A percentile compares a stretch with the other conserved stretches of the same genome.
Conservation (phyloP, 1,139 yeast genomes). For the Saccharomyces hybrid region DNA sequence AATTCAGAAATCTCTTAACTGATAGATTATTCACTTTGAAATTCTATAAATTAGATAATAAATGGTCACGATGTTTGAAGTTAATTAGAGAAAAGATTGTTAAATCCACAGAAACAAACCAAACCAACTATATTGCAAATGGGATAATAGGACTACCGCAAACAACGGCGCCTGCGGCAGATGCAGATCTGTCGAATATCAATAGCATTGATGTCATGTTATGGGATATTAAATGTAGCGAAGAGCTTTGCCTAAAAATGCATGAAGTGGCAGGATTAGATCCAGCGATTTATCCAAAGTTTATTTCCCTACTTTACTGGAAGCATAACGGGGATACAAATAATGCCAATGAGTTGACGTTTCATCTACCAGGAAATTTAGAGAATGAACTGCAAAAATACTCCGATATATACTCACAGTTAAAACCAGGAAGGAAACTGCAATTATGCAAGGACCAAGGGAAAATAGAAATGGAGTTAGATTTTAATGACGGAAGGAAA, state of each 20-base stretch:
- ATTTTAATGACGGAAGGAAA: conserved; percentile 38
- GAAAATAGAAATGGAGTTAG: conserved; percentile 50
- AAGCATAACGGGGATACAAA: conserved; percentile 7
- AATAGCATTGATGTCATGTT: conserved; percentile 78
- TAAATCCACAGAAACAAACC: conserved; percentile 3
- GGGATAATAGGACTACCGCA: background rate
- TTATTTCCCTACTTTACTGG: conserved; percentile 29
- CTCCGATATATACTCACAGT: conserved; percentile 35
- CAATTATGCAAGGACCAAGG: conserved; percentile 57
- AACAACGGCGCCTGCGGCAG: conserved; percentile 1
- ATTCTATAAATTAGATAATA: conserved; percentile 35
- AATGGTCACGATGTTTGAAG: conserved; percentile 23
- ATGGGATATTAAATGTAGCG: conserved; percentile 58
- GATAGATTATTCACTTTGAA: conserved; percentile 46
- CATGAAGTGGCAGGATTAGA: conserved; percentile 15
- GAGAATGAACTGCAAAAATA: conserved; percentile 38
- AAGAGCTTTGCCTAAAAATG: conserved; percentile 33
- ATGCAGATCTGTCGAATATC: conserved; percentile 37
- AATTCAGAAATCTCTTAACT: conserved; percentile 62
- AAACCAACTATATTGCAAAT: conserved; percentile 1
- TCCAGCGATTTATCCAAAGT: conserved; percentile 19
- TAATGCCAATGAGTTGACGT: conserved; percentile 1
- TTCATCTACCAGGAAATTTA: conserved; percentile 7
- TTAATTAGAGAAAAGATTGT: conserved; percentile 15
- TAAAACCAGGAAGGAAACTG: conserved; percentile 54